phyloP scores from a whole-genome alignment of 2,329 filamentous ascomycete species.

The Aspergillus vadensis region DNA sequence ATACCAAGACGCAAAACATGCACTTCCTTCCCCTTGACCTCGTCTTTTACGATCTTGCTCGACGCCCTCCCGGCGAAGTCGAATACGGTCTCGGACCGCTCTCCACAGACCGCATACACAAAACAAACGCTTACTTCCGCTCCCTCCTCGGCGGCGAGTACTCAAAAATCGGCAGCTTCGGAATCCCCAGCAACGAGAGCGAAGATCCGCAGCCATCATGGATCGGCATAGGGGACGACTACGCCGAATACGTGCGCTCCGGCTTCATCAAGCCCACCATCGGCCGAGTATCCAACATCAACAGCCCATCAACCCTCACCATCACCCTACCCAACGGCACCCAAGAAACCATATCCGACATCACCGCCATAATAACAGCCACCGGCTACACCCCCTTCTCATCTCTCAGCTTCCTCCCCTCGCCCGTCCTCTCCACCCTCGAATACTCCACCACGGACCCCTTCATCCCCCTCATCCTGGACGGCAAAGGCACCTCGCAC shows the following conservation, averaged over 20 bases:
- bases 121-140: constrained; percentile 53
- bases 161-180: constrained; percentile 36
- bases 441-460: constrained; percentile 58
- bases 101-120: constrained; percentile 57
- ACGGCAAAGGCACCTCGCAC: constrained; percentile 67
- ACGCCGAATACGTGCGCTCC: constrained; percentile 71
- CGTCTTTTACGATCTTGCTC: constrained; percentile 68
- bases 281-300: constrained; percentile 41
- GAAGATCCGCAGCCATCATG: constrained; percentile 59
- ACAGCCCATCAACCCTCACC: constrained; percentile 5
- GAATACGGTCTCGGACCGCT: constrained; percentile 67
- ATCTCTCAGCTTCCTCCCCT: constrained; percentile 66
- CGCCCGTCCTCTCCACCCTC: constrained; percentile 58
- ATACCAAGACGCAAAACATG: constrained; percentile 21
- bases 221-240: constrained; percentile 70
- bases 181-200: constrained; percentile 41
- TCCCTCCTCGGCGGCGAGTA: constrained; percentile 51
- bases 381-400: constrained; percentile 71
- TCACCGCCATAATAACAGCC: constrained; percentile 71
- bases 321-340: constrained; percentile 40
- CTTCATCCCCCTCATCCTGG: constrained; percentile 66
- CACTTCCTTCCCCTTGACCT: constrained; percentile 74
- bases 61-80: constrained; percentile 60
- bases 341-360: constrained; percentile 52
- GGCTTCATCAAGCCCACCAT: constrained; percentile 57